Conservation (phyloP, 768 basidiomycete genomes). For the Serpula lacrymans region DNA sequence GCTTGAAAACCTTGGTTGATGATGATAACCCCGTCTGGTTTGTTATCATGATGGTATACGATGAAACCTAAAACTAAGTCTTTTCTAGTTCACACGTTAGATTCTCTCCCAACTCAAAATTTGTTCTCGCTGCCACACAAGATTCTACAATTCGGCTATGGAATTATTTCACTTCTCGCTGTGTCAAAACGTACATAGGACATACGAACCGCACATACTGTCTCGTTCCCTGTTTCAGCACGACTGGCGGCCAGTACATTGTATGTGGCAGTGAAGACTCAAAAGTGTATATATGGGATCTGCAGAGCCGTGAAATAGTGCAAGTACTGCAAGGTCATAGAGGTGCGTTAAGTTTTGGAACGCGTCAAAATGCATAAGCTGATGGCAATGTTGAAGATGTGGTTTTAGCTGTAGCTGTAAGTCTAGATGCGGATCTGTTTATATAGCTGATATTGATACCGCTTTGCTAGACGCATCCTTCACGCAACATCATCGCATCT, state of each 20-base stretch:
- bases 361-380: neutral
- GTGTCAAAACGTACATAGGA: conserved; percentile 89
- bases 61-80: conserved; percentile 8
- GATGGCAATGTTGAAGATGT: conserved; percentile 34
- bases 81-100: conserved; percentile 70
- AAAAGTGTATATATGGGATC: conserved; percentile 86
- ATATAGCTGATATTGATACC: conserved; percentile 5
- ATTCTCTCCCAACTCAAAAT: conserved; percentile 91
- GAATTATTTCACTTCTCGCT: conserved; percentile 88
- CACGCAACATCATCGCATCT: conserved; percentile 71
- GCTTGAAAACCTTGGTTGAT: conserved; percentile 93
- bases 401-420: conserved; percentile 76
- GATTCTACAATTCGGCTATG: conserved; percentile 94
- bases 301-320: conserved; percentile 74
- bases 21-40: conserved; percentile 92
- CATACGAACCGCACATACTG: conserved; percentile 87
- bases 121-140: conserved; percentile 87
- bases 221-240: conserved; percentile 65
- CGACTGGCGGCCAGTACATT: conserved; percentile 59
- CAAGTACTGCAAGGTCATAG: conserved; percentile 79
- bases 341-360: conserved; percentile 41
- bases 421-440: conserved; percentile 19
- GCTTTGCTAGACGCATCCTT: conserved; percentile 67
- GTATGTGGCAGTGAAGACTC: conserved; percentile 89
- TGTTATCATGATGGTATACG: conserved; percentile 4